These are phyloP conservation scores for Arthrobotrys sinensis DNA, from an alignment of 2,329 filamentous ascomycete species.

Conservation along the genomic window DNA sequence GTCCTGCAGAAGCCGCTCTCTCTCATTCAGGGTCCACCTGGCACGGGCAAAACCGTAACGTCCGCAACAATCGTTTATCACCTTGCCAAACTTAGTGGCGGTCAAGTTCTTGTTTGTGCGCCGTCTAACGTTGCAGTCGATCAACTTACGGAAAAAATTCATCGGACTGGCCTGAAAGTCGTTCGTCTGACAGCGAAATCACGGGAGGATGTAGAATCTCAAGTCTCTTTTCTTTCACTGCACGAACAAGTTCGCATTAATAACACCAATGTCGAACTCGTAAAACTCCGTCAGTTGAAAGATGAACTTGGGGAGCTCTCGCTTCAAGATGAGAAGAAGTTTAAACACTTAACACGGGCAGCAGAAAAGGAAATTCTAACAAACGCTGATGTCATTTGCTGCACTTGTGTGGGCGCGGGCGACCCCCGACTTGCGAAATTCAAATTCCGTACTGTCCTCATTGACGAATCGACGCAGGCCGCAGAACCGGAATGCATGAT, in stretches of 20 bases:
- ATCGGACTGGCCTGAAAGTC: constrained; percentile 93
- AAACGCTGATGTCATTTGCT: constrained; percentile 98
- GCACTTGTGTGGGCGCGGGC: constrained; percentile 96
- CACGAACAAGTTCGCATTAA: constrained; percentile 98
- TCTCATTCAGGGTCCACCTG: constrained; percentile 95
- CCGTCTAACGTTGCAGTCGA: constrained; percentile 99
- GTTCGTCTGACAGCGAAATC: constrained; percentile 99
- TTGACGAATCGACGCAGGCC: constrained; percentile 98
- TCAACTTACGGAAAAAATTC: constrained; percentile 96
- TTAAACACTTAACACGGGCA: constrained; percentile 92
- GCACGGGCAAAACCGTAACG: constrained; percentile 98
- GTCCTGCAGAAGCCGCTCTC: constrained; percentile 94
- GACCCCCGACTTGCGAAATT: constrained; percentile 96
- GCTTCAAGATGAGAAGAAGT: constrained; percentile 97
- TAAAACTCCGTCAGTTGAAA: constrained; percentile 94
- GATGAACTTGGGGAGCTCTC: constrained; percentile 90
- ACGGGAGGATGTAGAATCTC: constrained; percentile 98
- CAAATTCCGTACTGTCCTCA: constrained; percentile 97
- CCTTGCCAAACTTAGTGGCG: constrained; percentile 92
- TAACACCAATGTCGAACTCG: constrained; percentile 92
- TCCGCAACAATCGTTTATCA: constrained; percentile 99
- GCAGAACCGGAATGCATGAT: constrained; percentile 99
- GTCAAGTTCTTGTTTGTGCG: constrained; percentile 94
- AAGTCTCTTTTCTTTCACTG: constrained; percentile 92
- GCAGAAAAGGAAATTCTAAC: constrained; percentile 95